Conservation (phyloP, 139 green algal genomes). For the Mychonastes homosphaera region DNA sequence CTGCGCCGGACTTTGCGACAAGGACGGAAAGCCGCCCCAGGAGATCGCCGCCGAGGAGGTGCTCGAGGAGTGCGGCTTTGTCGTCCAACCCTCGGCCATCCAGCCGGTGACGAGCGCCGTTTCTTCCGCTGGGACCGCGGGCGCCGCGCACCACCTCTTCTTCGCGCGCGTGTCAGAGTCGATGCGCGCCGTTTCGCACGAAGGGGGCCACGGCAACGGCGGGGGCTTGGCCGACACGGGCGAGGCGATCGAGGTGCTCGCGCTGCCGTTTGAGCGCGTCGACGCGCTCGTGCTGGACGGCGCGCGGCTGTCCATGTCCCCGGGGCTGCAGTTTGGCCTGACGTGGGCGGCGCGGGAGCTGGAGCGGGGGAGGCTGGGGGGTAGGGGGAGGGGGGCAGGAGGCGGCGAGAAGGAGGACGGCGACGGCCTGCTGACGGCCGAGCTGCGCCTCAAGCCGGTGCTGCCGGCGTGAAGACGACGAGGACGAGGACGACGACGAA, state of each 20-base stretch:
- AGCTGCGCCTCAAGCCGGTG: slow-evolving; percentile 14
- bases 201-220: too few relatives aligned
- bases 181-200: slow-evolving; percentile 25
- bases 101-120: slow-evolving; percentile 7
- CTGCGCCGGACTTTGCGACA: slow-evolving; percentile 82
- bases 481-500: too few relatives aligned
- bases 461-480: slow-evolving; percentile 1
- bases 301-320: slow-evolving; percentile 39
- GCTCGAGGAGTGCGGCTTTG: slow-evolving; percentile 14
- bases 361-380: slow-evolving; percentile 7
- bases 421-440: slow-evolving; percentile 4
- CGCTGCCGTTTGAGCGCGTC: slow-evolving; percentile 44
- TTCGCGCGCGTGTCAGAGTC: too few relatives aligned
- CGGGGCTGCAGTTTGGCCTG: slow-evolving; percentile 60
- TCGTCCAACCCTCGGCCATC: slow-evolving; percentile 2
- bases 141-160: slow-evolving; percentile 12
- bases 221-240: slow-evolving; percentile 49
- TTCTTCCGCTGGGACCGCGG: slow-evolving; percentile 15
- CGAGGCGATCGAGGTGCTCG: slow-evolving; percentile 78
- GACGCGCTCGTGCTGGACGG: slow-evolving; percentile 51
- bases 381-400: slow-evolving; percentile 1
- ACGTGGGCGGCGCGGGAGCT: slow-evolving; percentile 37
- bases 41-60: slow-evolving; percentile 36
- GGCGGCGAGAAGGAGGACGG: too few relatives aligned
- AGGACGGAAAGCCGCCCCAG: slow-evolving; percentile 47